Conservation (phyloP, 2,329 filamentous ascomycete species). For the Lasiodiplodia hormozganensis region DNA sequence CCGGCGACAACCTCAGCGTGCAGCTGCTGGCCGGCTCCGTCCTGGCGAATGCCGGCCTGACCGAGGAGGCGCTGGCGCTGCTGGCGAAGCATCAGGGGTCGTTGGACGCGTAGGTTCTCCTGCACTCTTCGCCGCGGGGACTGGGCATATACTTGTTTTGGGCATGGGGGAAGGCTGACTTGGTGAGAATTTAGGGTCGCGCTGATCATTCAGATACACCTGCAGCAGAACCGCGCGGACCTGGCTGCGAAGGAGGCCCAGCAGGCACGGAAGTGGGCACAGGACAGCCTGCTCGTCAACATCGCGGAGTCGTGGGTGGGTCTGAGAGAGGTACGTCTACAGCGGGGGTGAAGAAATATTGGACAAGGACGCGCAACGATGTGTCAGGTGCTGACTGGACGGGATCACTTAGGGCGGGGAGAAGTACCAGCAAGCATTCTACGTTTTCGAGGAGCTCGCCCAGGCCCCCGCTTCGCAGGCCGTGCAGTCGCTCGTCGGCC, state of each 20-base stretch:
- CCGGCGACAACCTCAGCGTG: conserved; percentile 77
- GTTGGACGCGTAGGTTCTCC: conserved; percentile 70
- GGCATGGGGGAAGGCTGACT: conserved; percentile 1
- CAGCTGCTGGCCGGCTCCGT: conserved; percentile 85
- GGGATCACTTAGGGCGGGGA: conserved; percentile 76
- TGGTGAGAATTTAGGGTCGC: conserved; percentile 66
- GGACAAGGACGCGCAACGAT: neutral
- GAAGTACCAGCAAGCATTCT: conserved; percentile 95
- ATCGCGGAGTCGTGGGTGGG: conserved; percentile 96
- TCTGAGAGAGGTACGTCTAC: conserved; percentile 73
- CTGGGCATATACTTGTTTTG: too few relatives aligned
- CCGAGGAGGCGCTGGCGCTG: conserved; percentile 83
- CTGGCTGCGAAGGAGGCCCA: conserved; percentile 87
- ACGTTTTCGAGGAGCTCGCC: conserved; percentile 96
- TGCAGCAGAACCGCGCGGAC: conserved; percentile 89
- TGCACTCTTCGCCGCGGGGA: neutral
- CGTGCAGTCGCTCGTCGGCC: conserved; percentile 77
- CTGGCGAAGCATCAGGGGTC: conserved; percentile 85
- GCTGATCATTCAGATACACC: conserved; percentile 88
- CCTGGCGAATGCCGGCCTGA: conserved; percentile 77
- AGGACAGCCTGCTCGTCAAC: conserved; percentile 93
- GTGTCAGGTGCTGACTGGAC: neutral
- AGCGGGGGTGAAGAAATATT: neutral
- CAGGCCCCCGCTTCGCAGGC: conserved; percentile 83
- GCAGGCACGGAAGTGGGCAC: conserved; percentile 88